phyloP scores from a whole-genome alignment of 495 filamentous ascomycete genomes.

The Tuber indicum region DNA sequence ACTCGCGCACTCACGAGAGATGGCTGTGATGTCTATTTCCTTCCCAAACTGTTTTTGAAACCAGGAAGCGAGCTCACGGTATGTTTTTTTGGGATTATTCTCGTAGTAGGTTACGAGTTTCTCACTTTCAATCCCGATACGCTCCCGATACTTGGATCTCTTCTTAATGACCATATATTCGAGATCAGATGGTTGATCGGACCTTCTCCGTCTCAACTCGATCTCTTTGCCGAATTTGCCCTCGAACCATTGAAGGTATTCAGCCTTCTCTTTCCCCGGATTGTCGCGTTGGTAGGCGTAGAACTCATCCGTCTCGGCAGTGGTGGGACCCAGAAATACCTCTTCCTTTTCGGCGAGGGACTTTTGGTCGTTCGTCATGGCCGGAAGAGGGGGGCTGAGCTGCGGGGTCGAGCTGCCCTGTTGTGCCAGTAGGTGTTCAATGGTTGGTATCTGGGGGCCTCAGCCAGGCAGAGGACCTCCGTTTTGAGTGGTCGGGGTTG shows the following conservation, averaged over 20 bases:
- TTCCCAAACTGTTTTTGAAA: constrained; percentile 43
- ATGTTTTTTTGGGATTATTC: constrained; percentile 40
- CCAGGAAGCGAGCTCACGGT: constrained; percentile 41
- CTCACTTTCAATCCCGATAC: constrained; percentile 40
- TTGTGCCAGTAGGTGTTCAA: neutral
- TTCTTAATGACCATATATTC: constrained; percentile 43
- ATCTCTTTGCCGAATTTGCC: constrained; percentile 40
- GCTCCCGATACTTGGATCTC: constrained; percentile 40
- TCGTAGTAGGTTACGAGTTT: constrained; percentile 40
- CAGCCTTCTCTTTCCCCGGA: constrained; percentile 39
- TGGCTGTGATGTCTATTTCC: constrained; percentile 42
- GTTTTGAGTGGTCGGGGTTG: neutral
- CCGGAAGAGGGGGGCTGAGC: constrained; percentile 28
- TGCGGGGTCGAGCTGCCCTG: constrained; percentile 17
- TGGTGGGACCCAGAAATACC: constrained; percentile 37
- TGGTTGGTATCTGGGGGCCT: constrained; percentile 1
- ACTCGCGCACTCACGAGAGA: constrained; percentile 41
- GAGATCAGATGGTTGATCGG: constrained; percentile 40
- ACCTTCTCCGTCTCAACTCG: constrained; percentile 36
- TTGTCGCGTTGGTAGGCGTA: constrained; percentile 40
- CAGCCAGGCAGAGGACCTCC: neutral
- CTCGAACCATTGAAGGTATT: constrained; percentile 41
- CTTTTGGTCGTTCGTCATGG: constrained; percentile 30
- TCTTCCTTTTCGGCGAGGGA: constrained; percentile 24
- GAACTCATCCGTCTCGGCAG: constrained; percentile 40